A percentile compares a stretch with the other conserved stretches of the same genome.
phyloP scores from a whole-genome alignment of 306 rosid genomes.

The Myrica gale region DNA sequence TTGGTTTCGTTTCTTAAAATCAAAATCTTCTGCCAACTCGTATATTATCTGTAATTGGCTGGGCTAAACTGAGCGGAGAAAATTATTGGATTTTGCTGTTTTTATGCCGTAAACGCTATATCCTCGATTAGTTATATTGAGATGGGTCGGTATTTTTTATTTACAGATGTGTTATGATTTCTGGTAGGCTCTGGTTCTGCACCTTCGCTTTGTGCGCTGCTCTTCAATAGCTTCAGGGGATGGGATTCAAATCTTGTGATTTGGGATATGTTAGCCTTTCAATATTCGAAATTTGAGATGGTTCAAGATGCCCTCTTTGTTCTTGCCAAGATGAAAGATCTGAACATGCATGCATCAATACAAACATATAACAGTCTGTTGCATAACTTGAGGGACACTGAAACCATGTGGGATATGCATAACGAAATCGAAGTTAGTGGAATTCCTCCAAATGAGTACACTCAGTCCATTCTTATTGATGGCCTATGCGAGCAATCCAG shows the following conservation, averaged over 20 bases:
- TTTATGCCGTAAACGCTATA: not conserved
- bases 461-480: constrained; percentile 44
- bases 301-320: constrained; percentile 51
- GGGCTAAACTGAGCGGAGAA: not conserved
- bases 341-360: constrained; percentile 40
- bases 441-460: constrained; percentile 39
- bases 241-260: constrained; percentile 44
- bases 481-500: constrained; percentile 48
- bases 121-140: not conserved
- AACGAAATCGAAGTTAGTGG: constrained; percentile 38
- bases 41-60: not conserved
- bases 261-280: constrained; percentile 53
- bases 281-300: constrained; percentile 40
- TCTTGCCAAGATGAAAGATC: constrained; percentile 53
- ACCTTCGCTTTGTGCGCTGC: constrained; percentile 42
- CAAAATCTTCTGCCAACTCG: not conserved
- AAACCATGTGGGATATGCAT: constrained; percentile 47
- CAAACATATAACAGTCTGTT: constrained; percentile 45
- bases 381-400: constrained; percentile 45
- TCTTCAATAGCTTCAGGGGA: constrained; percentile 29
- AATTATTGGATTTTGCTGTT: not conserved
- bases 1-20: not conserved
- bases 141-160: not conserved
- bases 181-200: constrained; percentile 50
- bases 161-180: constrained; percentile 28